Percentiles rank a stretch among this genome's conserved stretches.
Evolutionary conservation across 2,329 filamentous ascomycete genomes (phyloP).

Genomic region (Arthrocladium fulminans): DNA sequence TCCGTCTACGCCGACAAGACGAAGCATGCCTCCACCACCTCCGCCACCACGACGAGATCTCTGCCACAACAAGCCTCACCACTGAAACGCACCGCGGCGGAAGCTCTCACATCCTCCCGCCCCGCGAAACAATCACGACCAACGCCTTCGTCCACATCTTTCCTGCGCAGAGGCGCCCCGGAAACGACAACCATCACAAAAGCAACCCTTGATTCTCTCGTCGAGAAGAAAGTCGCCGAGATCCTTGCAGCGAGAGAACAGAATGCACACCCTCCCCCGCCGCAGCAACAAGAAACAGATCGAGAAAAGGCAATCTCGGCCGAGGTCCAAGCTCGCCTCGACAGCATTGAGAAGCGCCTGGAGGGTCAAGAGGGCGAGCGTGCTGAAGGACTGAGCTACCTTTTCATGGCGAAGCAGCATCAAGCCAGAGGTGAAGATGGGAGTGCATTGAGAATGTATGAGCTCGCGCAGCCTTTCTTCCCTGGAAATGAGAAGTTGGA

Average conservation of each 20-base stretch:
- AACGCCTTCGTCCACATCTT: constrained; percentile 19
- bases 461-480: constrained; percentile 74
- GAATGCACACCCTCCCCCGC: constrained; percentile 25
- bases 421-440: constrained; percentile 72
- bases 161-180: constrained; percentile 17
- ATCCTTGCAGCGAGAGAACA: constrained; percentile 52
- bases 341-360: constrained; percentile 78
- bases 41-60: constrained; percentile 8
- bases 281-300: constrained; percentile 30
- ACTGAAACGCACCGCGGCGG: constrained; percentile 30
- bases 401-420: constrained; percentile 87
- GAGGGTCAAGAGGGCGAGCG: constrained; percentile 66
- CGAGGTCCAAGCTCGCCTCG: constrained; percentile 69
- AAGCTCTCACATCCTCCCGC: constrained; percentile 28
- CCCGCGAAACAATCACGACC: constrained; percentile 37
- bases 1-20: constrained; percentile 72
- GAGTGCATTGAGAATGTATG: constrained; percentile 75
- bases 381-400: constrained; percentile 71
- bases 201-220: constrained; percentile 78
- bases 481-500: constrained; percentile 71
- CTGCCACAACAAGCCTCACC: constrained; percentile 33
- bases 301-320: constrained; percentile 49
- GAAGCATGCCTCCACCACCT: constrained; percentile 35
- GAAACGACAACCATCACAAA: constrained; percentile 36
- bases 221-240: constrained; percentile 84